These are phyloP conservation scores for Huiozyma sinensis DNA, from an alignment of 805 yeast species.

Conservation along the genomic window DNA sequence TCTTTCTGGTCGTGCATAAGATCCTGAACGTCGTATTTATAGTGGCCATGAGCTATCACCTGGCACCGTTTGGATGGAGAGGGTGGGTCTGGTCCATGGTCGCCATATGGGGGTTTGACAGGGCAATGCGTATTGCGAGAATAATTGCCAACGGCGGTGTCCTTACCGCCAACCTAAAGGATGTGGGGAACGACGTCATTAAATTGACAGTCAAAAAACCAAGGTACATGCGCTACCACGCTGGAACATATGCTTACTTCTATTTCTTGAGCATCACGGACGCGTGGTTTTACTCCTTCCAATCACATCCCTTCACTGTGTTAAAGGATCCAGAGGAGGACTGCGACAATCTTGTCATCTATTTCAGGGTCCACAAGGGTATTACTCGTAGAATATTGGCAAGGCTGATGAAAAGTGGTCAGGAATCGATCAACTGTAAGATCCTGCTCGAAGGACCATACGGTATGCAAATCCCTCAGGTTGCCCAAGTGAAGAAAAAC, in stretches of 20 bases:
- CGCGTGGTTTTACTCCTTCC: conserved; percentile 40
- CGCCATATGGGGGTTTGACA: conserved; percentile 41
- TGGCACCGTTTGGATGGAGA: conserved; percentile 40
- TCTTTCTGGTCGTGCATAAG: conserved; percentile 49
- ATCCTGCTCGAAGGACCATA: conserved; percentile 55
- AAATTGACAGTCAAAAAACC: conserved; percentile 36
- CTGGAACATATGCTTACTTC: conserved; percentile 49
- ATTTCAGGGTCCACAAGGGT: conserved; percentile 48
- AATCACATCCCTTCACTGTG: conserved; percentile 65
- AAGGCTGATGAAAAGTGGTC: conserved; percentile 24
- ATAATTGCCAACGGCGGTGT: conserved; percentile 23
- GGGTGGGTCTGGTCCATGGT: conserved; percentile 39
- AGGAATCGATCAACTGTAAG: conserved; percentile 24
- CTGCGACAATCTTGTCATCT: conserved; percentile 27
- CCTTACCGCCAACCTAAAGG: conserved; percentile 16
- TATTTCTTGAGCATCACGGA: conserved; percentile 41
- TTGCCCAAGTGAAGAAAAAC: conserved; percentile 28
- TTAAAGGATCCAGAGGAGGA: conserved; percentile 30
- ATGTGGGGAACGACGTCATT: conserved; percentile 27
- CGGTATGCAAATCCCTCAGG: conserved; percentile 35
- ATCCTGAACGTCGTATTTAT: conserved; percentile 43
- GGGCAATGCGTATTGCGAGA: conserved; percentile 37
- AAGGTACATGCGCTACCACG: conserved; percentile 35
- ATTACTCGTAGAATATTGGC: conserved; percentile 36
- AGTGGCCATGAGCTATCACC: conserved; percentile 49